Evolutionary conservation across 108 stramenopile genomes (phyloP), one percentile per base, ranked within the genome.

Genomic region (Cyclotella cryptica): DNA sequence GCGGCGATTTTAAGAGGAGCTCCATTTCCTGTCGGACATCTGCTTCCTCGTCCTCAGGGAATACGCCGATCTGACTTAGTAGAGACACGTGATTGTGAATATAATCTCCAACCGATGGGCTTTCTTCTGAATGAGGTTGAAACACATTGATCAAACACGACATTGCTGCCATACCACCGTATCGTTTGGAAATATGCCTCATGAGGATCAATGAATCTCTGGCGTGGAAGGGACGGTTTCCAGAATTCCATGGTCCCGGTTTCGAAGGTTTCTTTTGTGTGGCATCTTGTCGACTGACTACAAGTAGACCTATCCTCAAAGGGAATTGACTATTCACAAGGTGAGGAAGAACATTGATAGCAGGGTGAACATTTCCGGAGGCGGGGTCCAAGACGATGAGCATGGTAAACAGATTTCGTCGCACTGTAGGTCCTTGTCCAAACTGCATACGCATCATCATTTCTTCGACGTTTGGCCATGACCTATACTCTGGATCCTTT

Each of bases 361-460:
- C 66, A 21, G 86, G 46, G n/a, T 82, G 83, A 14, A 14, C 60
- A 40, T 74, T 79, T 17, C 55, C 61, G 19, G 43, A 60, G 15
- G 51, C 62, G 8, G 92, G 92, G 83, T 95, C 90, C 26, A 90
- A 52, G 6, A 93, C 90, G 29, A 84, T 73, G 22, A 92, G 75
- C 68, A 92, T 77, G 15, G 94, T 95, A 62, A 93, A 93, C 41
- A 95, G 64, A 72, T 95, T 95, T 42, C 92, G 80, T 57, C 91
- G 78, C 8, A 93, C 85, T 14, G 90, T 80, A 5, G 91, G 91
- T 41, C 91, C 89, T 69, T 80, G 67, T 69, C 95, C 92, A 52
- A 86, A 93, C 53, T 93, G 92, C 78, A 87, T 79, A 15, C 80
- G 80, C 69, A 88, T 87, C 17, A 93, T 22, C 88, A 88, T 87